Evolutionary conservation across 768 basidiomycete genomes (phyloP), one percentile per base, ranked within the genome.

Genomic region (Hydnomerulius pinastri): DNA sequence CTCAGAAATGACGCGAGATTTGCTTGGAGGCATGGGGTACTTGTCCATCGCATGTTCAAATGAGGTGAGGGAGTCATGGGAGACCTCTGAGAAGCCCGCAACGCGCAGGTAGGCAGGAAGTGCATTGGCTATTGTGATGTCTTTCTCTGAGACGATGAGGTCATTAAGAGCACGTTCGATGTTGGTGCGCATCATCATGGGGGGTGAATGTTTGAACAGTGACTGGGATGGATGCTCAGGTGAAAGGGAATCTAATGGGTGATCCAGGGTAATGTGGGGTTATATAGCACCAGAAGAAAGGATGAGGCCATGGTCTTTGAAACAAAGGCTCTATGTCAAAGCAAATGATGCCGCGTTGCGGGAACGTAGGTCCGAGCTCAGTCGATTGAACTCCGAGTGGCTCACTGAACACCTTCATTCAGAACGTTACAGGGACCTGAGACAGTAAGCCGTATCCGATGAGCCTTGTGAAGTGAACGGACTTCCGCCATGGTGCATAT

Each of bases 31-130:
- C 23, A 13, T 41, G 2, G 48, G 56, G 48, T 48, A 55, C 53
- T 61, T 58, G 21, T 58, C 53, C 39, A 50, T 18, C 7, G 59
- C 55, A n/a, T 49, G 49, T 29, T 60, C 55, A 12, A 60, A 57
- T 12, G 46, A 36, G 40, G n/a, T 12, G 46, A 54, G 38, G 8
- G 50, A 55, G 1, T 61, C 59, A 33, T 30, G 12, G 27, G 23
- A 35, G 28, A 50, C 21, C n/a, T 41, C 23, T 9, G 48, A 12
- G 33, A 48, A 57, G 8, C 59, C 59, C 40, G 52, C 59, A 20
- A 38, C 43, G 27, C 12, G 37, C 21, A 60, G 20, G 46, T 50
- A 51, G 15, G 47, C 53, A 20, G 35, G 46, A n/a, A 59, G 24
- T 24, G 38, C 35, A 33, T 59, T 49, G 12, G 32, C 21, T 25